Percentiles rank a stretch among this genome's conserved stretches.
Evolutionary conservation across 1,284 basidiomycete genomes (phyloP).

Genomic region (Cryptococcus hybrid): DNA sequence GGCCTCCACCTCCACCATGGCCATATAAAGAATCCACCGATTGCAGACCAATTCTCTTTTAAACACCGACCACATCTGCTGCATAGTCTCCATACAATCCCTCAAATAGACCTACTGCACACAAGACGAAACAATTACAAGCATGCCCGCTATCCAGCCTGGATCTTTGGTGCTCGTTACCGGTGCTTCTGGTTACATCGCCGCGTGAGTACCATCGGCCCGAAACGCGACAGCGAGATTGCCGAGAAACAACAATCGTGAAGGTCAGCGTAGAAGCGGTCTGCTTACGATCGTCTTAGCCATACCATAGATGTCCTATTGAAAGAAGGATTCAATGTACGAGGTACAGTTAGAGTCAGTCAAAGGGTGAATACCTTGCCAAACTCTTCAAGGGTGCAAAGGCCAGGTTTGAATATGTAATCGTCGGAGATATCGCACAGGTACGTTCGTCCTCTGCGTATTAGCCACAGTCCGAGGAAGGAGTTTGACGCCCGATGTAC

Average conservation of each 20-base stretch:
- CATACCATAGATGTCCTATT: conserved; percentile 31
- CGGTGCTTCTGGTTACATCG: conserved; percentile 30
- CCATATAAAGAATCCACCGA: too few species aligned
- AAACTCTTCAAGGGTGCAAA: conserved; percentile 50
- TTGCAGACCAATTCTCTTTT: too few species aligned
- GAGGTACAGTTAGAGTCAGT: conserved; percentile 60
- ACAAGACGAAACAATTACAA: background rate
- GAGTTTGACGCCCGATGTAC: background rate
- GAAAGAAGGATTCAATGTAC: conserved; percentile 49
- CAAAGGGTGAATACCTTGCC: conserved; percentile 56
- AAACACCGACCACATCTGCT: too few species aligned
- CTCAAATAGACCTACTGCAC: too few species aligned
- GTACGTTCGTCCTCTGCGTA: conserved; percentile 30
- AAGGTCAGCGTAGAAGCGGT: too few species aligned
- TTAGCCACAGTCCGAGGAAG: background rate
- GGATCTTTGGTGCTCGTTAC: conserved; percentile 25
- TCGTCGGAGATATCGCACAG: conserved; percentile 60
- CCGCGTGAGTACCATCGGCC: conserved; percentile 1
- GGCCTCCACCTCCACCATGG: too few species aligned
- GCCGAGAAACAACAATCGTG: too few species aligned
- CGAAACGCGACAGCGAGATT: too few species aligned
- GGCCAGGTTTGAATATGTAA: conserved; percentile 55
- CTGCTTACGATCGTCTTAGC: too few species aligned
- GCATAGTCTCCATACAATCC: too few species aligned
- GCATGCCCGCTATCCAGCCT: conserved; percentile 19